These are phyloP conservation scores for Saturnispora bothae DNA, from an alignment of 805 yeast species.

Conservation along the genomic window DNA sequence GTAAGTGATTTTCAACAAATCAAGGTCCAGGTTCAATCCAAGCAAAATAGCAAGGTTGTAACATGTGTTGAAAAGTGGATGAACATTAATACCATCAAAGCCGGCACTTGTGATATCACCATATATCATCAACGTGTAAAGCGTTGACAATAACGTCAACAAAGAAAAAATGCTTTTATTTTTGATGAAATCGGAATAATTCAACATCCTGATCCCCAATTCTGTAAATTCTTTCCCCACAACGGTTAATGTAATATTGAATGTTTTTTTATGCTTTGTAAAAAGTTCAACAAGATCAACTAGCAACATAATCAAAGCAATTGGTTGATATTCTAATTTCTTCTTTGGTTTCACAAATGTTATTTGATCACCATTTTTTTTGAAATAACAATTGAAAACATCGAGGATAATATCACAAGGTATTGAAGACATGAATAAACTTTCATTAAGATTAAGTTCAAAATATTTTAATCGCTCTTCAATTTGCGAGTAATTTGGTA, in stretches of 20 bases:
- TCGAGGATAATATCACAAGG: conserved; percentile 9
- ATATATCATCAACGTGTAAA: conserved; percentile 10
- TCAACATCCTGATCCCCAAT: conserved; percentile 8
- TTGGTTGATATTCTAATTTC: conserved; percentile 8
- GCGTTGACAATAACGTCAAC: conserved; percentile 8
- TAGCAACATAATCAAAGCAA: conserved; percentile 10
- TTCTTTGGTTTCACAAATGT: conserved; percentile 9
- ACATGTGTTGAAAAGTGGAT: conserved; percentile 11
- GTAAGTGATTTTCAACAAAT: not conserved
- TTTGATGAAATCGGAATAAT: conserved; percentile 9
- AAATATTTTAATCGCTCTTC: conserved; percentile 11
- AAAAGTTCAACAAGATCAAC: conserved; percentile 10
- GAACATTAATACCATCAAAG: conserved; percentile 7
- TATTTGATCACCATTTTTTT: not conserved
- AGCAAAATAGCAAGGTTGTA: conserved; percentile 8
- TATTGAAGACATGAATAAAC: conserved; percentile 4
- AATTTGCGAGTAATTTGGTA: conserved; percentile 7
- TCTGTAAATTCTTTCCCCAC: conserved; percentile 6
- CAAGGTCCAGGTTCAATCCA: conserved; percentile 10
- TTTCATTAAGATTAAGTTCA: conserved; percentile 7
- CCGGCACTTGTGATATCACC: conserved; percentile 12
- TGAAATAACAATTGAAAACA: conserved; percentile 9
- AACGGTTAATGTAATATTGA: conserved; percentile 1
- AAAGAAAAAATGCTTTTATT: conserved; percentile 8
- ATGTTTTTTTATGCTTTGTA: not conserved